Conservation (phyloP, 371 early-diverging fungal genomes). For the Haplosporangium sp. region DNA sequence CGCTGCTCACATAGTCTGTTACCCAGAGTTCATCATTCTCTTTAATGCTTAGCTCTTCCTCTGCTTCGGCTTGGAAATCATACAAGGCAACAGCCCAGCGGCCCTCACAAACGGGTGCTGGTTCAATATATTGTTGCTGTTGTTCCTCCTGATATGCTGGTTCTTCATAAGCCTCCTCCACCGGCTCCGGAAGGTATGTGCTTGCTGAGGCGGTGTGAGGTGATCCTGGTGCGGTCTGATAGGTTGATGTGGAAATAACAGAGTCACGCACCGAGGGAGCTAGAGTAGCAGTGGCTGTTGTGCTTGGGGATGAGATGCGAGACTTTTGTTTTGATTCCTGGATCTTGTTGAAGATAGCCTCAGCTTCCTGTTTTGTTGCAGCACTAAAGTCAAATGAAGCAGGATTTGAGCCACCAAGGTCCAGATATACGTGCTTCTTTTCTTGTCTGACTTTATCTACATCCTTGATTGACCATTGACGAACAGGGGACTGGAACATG, state of each 20-base stretch:
- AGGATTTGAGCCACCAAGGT: conserved; percentile 65
- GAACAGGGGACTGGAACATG: conserved; percentile 65
- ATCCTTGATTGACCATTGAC: conserved; percentile 72
- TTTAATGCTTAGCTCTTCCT: conserved; percentile 79
- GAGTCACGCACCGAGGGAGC: conserved; percentile 39
- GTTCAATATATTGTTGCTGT: conserved; percentile 47
- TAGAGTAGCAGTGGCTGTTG: conserved; percentile 35
- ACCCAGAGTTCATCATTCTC: conserved; percentile 84
- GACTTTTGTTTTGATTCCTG: conserved; percentile 66
- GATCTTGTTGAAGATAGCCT: conserved; percentile 73
- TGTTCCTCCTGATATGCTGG: conserved; percentile 28
- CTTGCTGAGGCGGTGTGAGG: conserved; percentile 35
- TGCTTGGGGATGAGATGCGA: conserved; percentile 41
- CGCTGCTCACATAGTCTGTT: conserved; percentile 76
- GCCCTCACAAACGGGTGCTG: conserved; percentile 55
- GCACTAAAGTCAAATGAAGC: conserved; percentile 76
- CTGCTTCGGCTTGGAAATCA: conserved; percentile 79
- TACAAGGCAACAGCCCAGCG: conserved; percentile 78
- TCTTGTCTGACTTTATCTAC: conserved; percentile 70
- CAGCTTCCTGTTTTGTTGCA: conserved; percentile 75
- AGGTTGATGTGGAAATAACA: conserved; percentile 43
- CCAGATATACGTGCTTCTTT: conserved; percentile 72
- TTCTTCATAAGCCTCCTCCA: conserved; percentile 46
- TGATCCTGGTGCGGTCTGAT: conserved; percentile 50
- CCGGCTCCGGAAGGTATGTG: conserved; percentile 27